Evolutionary conservation across 345 rosid genomes (phyloP), one percentile per base, ranked within the genome.

Genomic region (Mallotus nudiflorus): DNA sequence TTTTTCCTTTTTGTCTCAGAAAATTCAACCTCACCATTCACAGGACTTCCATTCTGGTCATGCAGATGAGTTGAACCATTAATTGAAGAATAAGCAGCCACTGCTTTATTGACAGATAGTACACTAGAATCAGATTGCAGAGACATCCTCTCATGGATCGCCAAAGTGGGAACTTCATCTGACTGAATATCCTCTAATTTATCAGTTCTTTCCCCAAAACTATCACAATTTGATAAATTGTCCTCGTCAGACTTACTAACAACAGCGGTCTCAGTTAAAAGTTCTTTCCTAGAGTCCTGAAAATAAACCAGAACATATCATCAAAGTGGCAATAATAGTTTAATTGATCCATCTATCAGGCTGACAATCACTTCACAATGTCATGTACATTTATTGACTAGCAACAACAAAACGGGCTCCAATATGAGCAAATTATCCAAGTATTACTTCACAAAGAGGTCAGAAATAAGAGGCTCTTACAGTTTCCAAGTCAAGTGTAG

Each of bases 111-210:
- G 45, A 74, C 55, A 45, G 87, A 75, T 54, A 72, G 57, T 77
- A 75, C 58, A 22, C 61, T 68, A 60, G 88, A 79, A 72, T 79
- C 85, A 39, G 80, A 75, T 35, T 69, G 84, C 29, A 85, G 72
- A 57, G 84, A 71, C 49, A 88, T 76, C 53, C 70, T 86, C 70
- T 85, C 96, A 58, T 77, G 86, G 73, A 86, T 83, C 55, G 97
- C 83, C 55, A 83, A 79, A 75, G 97, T 86, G 64, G 92, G 97
- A 83, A 87, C 93, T 86, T 86, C 91, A 84, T 90, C 95, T 69
- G 96, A 82, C 49, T 62, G 77, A 72, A 80, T 68, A 77, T 88
- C 88, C 13, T 88, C 94, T 67, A 76, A 67, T 78, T 85, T 78
- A 75, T 80, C 85, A 42, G 44, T 74, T 82, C 67, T 79, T 74